Conservation (phyloP, 2,329 filamentous ascomycete genomes). For the Fusarium torreyae region DNA sequence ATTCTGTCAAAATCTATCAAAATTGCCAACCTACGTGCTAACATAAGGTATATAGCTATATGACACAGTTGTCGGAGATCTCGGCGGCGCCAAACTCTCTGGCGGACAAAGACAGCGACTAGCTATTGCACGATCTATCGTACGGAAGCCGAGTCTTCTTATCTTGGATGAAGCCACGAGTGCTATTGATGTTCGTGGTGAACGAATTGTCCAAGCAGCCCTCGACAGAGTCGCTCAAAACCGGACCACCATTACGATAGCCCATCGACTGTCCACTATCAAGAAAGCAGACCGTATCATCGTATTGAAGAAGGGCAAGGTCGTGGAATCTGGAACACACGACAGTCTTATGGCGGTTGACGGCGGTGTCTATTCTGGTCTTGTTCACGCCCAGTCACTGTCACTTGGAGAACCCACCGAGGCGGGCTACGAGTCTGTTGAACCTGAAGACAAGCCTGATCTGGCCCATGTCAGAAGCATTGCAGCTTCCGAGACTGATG, state of each 20-base stretch:
- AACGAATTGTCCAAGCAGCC: slow-evolving; percentile 75
- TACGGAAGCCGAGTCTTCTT: slow-evolving; percentile 78
- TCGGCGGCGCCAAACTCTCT: slow-evolving; percentile 80
- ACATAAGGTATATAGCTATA: no score
- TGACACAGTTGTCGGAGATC: slow-evolving; percentile 62
- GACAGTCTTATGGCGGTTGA: slow-evolving; percentile 75
- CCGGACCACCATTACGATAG: slow-evolving; percentile 81
- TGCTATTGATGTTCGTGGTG: slow-evolving; percentile 70
- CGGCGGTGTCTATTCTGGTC: slow-evolving; percentile 74
- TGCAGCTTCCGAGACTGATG: slow-evolving; percentile 55
- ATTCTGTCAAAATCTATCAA: no score
- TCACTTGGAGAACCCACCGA: slow-evolving; percentile 66
- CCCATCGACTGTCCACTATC: slow-evolving; percentile 81
- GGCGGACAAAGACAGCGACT: slow-evolving; percentile 90
- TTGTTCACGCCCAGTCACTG: slow-evolving; percentile 76
- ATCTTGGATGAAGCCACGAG: slow-evolving; percentile 85
- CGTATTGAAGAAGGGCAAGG: slow-evolving; percentile 78
- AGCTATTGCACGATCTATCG: slow-evolving; percentile 81
- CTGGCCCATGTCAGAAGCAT: slow-evolving; percentile 64
- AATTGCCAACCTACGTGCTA: no score
- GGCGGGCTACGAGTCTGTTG: slow-evolving; percentile 52
- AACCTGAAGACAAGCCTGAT: slow-evolving; percentile 59
- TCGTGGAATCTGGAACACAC: slow-evolving; percentile 83
- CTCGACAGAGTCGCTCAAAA: slow-evolving; percentile 73
- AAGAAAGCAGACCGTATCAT: slow-evolving; percentile 84